Evolutionary conservation across 768 basidiomycete genomes (phyloP), one percentile per base, ranked within the genome.

Genomic region (Kwoniella botswanensis): DNA sequence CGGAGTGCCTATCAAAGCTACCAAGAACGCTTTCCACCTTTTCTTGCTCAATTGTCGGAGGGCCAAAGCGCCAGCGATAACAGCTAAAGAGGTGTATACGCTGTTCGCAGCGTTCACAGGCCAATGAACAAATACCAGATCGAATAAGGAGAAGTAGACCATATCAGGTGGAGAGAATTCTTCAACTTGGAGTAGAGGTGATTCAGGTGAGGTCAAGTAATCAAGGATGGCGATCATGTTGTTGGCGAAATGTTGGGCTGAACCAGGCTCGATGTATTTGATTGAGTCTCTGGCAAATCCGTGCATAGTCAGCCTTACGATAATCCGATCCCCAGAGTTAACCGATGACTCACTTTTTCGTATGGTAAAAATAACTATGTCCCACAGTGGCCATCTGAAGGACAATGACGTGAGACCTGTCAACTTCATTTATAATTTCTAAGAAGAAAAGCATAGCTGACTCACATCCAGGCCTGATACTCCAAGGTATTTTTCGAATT

Each of bases 321-420:
- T 12, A 12, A 29, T 13, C 21, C 10, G n/a, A 2, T 13, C 17
- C 17, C 15, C 13, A 26, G 56, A 15, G 29, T 7, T 65, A 21
- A 11, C 21, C n/a, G 61, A n/a, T 44, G 11, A 73, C 80, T 1
- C 74, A 90, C 91, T 93, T 93, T 59, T 91, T 89, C 85, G 93
- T 98, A 83, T 98, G 94, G 79, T 97, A 98, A 64, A 93, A 85
- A 82, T 97, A 98, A 75, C 92, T 76, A 82, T 96, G 92, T 15
- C 93, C 92, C 3, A 96, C 90, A 29, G 96, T 85, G 0, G 94
- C 94, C 88, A 96, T 93, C 92, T 74, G 46, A 24, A 58, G 12
- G 61, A 60, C 56, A 44, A 67, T 58, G 53, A 65, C 21, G 26
- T 54, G 65, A 22, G 1, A 15, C n/a, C 64, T 2, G n/a, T 12